Base-by-base conservation (phyloP, 768 basidiomycete species). In the Galerina marginata region DNA sequence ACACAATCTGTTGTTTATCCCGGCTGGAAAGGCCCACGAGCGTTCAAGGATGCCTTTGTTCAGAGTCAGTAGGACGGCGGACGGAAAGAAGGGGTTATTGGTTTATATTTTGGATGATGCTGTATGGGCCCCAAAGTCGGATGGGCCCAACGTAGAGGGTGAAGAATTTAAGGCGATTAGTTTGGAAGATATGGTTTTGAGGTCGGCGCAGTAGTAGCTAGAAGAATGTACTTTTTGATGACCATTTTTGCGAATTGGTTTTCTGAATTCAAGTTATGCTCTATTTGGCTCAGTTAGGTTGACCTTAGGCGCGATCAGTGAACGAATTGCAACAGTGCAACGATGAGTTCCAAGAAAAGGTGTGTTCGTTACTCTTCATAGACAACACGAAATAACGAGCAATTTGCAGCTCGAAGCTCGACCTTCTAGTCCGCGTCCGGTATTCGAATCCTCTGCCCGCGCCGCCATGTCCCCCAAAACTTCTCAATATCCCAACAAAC, bases 391-490 rank as follows among this genome's bases (percentile, higher is more conserved):
- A 42, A n/a, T 48, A 9, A 49, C 14, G 25, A 49, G 23, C 14
- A n/a, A 51, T 51, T 44, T 57, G 7, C 39, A 76, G 72, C 65
- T 75, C 79, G 81, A 95, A 95, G 76, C 83, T 95, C 51, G 95
- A 98, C 74, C 86, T 99, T 26, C 82, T 98, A 54, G 93, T 96
- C 51, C 89, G 94, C 55, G 95, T 96, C 37, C 90, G 96, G 11
- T 99, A 96, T 74, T 85, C 89, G 42, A 97, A 99, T 75, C 95
- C 96, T 2, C 85, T 99, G 2, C 96, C 96, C 2, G 82, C 95
- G 11, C 97, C 97, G 33, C 95, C 97, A 81, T 98, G 93, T 81
- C 97, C 97, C 6, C 96, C 97, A 26, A 96, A 97, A 76, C 78
- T 99, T 3, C 83, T 99, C 68, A 85, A 96, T 59, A 91, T 98